phyloP scores from a whole-genome alignment of 2,329 filamentous ascomycete species.

The Xylariaceae sp. region DNA sequence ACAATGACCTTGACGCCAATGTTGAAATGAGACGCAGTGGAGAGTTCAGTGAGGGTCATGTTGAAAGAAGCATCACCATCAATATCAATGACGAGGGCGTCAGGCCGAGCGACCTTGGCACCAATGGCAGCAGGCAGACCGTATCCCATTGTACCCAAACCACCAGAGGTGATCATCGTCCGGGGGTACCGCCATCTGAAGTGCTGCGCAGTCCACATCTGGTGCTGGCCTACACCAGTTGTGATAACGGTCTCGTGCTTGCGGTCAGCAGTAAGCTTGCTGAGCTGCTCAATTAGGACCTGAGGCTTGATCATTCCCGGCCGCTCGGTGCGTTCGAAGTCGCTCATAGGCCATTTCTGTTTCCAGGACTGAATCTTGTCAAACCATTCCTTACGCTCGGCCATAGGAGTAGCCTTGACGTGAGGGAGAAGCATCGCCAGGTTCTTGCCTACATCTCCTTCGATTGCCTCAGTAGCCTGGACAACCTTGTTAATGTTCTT shows the following conservation, averaged over 20 bases:
- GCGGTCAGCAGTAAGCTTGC: constrained; percentile 70
- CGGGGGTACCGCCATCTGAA: constrained; percentile 57
- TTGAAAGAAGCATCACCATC: constrained; percentile 98
- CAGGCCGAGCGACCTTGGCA: constrained; percentile 47
- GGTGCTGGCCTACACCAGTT: constrained; percentile 94
- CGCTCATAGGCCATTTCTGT: constrained; percentile 74
- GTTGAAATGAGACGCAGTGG: constrained; percentile 89
- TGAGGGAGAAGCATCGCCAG: constrained; percentile 53
- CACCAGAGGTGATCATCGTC: constrained; percentile 93
- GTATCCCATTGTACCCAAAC: constrained; percentile 93
- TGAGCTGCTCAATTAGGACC: constrained; percentile 84
- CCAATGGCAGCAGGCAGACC: constrained; percentile 93
- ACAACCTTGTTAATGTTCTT: constrained; percentile 99
- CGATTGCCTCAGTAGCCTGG: constrained; percentile 89
- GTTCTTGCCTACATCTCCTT: constrained; percentile 70
- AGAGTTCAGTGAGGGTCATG: constrained; percentile 96
- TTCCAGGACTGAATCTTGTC: constrained; percentile 84
- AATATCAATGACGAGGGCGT: constrained; percentile 87
- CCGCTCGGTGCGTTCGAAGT: constrained; percentile 77
- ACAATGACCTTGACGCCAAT: constrained; percentile 94
- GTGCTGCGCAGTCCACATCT: constrained; percentile 98
- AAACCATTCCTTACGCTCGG: constrained; percentile 78
- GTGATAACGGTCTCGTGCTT: constrained; percentile 83
- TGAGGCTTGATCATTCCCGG: constrained; percentile 99
- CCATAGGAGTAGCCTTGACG: constrained; percentile 35